Evolutionary conservation across 495 filamentous ascomycete genomes (phyloP), one percentile per base, ranked within the genome.

Genomic region (Achaetomiella virescens): DNA sequence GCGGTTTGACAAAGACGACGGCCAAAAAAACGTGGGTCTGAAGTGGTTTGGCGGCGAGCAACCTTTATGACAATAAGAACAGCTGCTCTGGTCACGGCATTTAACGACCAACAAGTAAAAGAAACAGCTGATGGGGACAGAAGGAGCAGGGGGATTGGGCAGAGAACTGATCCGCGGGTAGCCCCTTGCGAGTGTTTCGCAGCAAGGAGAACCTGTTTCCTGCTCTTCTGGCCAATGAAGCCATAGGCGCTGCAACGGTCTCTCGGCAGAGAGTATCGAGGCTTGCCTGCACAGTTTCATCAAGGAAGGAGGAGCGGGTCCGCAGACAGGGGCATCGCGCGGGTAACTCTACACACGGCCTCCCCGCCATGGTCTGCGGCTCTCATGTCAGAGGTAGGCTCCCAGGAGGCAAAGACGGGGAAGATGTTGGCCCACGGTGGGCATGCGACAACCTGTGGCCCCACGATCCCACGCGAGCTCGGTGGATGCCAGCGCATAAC

Each of bases 191-290:
- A 24, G 22, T 45, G 68, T 70, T 70, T 69, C 66, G 68, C 60
- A 69, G 69, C 54, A 43, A 50, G 44, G 64, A 56, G 21, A 47
- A 55, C 27, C 44, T 52, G 61, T 67, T 61, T 67, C 58, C 40
- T 57, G 47, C 27, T 17, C 20, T 62, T 63, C 50, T 52, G 61
- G 54, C 68, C 68, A 70, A 70, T 70, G 62, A 68, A 65, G 57
- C 60, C 35, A 52, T 70, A 65, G 61, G 62, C 68, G 64, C 68
- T 57, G 37, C 33, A 38, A 41, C 43, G 33, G 47, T 52, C 45
- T 42, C 62, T 62, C 18, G 62, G 59, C 48, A 46, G 48, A 41
- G 29, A 47, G 49, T 25, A 59, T 41, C 52, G 5, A 22, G 38
- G 33, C 27, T 35, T 33, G 20, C 15, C 35, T 35, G 6, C 33